These are phyloP conservation scores for Solanum chacoense DNA, from an alignment of 305 asterid species.

Conservation along the genomic window DNA sequence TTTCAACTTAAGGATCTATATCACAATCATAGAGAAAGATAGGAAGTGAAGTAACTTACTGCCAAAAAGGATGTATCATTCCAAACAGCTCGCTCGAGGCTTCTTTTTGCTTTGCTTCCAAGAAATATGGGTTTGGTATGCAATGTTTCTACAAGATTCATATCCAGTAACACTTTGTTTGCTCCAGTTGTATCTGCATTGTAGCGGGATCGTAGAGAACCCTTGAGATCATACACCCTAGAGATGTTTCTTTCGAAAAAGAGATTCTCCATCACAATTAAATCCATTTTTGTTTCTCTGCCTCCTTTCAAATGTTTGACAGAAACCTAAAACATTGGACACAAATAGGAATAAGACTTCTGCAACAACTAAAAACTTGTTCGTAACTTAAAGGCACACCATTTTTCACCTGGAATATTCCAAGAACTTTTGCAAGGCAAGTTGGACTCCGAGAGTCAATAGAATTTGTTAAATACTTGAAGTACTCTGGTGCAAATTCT, in stretches of 20 bases:
- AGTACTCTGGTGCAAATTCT: slow-evolving; percentile 67
- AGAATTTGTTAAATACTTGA: slow-evolving; percentile 59
- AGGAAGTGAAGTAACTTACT: slow-evolving; percentile 27
- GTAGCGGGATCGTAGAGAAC: slow-evolving; percentile 85
- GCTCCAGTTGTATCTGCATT: slow-evolving; percentile 67
- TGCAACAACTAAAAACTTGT: not conserved
- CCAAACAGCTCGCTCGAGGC: slow-evolving; percentile 92
- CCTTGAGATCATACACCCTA: slow-evolving; percentile 81
- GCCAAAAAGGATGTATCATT: slow-evolving; percentile 88
- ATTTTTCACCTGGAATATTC: slow-evolving; percentile 54
- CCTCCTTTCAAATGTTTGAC: slow-evolving; percentile 63
- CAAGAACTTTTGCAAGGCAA: slow-evolving; percentile 89
- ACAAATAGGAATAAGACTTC: not conserved
- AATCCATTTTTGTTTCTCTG: slow-evolving; percentile 83
- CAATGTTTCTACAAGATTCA: slow-evolving; percentile 73
- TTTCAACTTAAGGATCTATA: not conserved
- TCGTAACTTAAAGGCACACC: not conserved
- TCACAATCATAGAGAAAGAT: not conserved
- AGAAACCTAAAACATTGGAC: slow-evolving; percentile 33
- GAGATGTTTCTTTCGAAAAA: slow-evolving; percentile 64
- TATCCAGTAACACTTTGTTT: slow-evolving; percentile 72
- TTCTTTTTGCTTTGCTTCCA: slow-evolving; percentile 84
- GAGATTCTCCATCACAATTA: slow-evolving; percentile 98
- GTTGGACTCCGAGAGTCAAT: slow-evolving; percentile 76
- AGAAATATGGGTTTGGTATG: slow-evolving; percentile 81